Evolutionary conservation across 345 rosid species (phyloP).

Genomic region (Eutrema japonicum): DNA sequence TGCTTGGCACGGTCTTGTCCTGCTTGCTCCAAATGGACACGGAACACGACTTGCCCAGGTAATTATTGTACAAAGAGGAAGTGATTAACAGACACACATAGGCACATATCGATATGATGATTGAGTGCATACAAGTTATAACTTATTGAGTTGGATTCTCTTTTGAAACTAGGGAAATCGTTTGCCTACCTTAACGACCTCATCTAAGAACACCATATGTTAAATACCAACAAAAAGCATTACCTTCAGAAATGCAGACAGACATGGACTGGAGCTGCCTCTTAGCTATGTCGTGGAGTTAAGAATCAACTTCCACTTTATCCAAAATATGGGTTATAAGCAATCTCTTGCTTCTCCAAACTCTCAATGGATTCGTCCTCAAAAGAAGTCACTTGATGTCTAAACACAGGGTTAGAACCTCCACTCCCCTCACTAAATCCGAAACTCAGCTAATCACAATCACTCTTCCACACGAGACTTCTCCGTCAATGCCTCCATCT

Average conservation of each 20-base stretch:
- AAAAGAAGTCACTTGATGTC: constrained; percentile 67
- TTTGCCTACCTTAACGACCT: neutral
- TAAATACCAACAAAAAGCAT: constrained; percentile 9
- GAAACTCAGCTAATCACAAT: constrained; percentile 51
- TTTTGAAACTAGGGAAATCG: constrained; percentile 47
- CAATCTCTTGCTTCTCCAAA: constrained; percentile 92
- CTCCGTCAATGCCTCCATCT: constrained; percentile 35
- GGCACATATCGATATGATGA: constrained; percentile 4
- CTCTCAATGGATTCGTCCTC: constrained; percentile 88
- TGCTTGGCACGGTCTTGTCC: constrained; percentile 48
- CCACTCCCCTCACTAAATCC: constrained; percentile 63
- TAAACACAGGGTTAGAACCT: constrained; percentile 51
- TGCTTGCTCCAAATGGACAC: constrained; percentile 79
- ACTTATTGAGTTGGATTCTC: constrained; percentile 2
- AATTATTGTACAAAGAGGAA: constrained; percentile 8
- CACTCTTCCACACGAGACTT: constrained; percentile 59
- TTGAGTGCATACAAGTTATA: constrained; percentile 23
- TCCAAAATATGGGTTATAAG: constrained; percentile 74
- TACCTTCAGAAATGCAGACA: constrained; percentile 89
- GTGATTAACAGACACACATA: neutral
- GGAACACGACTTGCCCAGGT: constrained; percentile 77
- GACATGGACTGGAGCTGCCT: constrained; percentile 86
- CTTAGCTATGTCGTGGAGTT: constrained; percentile 78
- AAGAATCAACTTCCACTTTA: constrained; percentile 64
- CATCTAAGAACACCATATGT: neutral